A percentile compares a stretch with the other conserved stretches of the same genome.
Evolutionary conservation across 225 moss, liverwort and hornwort species (phyloP).

Genomic region (Polytrichum formosum): DNA sequence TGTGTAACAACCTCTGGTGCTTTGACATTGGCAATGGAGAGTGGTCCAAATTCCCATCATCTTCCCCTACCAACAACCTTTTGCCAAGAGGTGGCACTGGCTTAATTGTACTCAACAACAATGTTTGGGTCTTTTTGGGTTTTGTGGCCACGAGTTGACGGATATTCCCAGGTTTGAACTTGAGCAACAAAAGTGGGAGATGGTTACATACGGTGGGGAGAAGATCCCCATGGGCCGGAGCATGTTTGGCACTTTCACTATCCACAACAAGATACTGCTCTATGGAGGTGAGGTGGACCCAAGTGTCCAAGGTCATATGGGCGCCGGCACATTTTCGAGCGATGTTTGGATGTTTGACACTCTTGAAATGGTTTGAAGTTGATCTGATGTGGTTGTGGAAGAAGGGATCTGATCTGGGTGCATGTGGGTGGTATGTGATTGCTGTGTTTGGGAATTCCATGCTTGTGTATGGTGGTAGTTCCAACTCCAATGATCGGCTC

Average conservation of each 20-base stretch:
- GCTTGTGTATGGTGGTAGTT: conserved; percentile 89
- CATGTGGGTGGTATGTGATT: conserved; percentile 85
- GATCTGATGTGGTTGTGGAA: conserved; percentile 17
- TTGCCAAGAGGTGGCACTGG: conserved; percentile 85
- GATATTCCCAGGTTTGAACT: conserved; percentile 71
- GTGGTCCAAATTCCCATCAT: conserved; percentile 52
- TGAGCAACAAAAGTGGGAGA: conserved; percentile 44
- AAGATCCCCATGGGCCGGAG: conserved; percentile 56
- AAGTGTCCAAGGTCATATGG: conserved; percentile 81
- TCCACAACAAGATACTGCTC: conserved; percentile 51
- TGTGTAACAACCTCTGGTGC: background rate
- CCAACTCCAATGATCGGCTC: conserved; percentile 68
- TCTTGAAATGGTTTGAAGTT: conserved; percentile 42
- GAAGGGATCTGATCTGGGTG: conserved; percentile 53
- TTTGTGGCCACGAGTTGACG: conserved; percentile 65
- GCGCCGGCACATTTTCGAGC: conserved; percentile 69
- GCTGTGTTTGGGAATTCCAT: conserved; percentile 53
- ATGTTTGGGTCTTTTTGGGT: conserved; percentile 87
- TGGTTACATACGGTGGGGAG: conserved; percentile 44
- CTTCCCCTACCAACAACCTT: conserved; percentile 42
- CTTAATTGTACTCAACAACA: conserved; percentile 42
- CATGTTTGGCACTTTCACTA: conserved; percentile 73
- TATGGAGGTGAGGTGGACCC: conserved; percentile 89
- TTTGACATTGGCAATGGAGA: conserved; percentile 45
- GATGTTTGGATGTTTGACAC: conserved; percentile 63